Evolutionary conservation across 768 basidiomycete genomes (phyloP), one percentile per base, ranked within the genome.

Genomic region (Tulasnella sp.): DNA sequence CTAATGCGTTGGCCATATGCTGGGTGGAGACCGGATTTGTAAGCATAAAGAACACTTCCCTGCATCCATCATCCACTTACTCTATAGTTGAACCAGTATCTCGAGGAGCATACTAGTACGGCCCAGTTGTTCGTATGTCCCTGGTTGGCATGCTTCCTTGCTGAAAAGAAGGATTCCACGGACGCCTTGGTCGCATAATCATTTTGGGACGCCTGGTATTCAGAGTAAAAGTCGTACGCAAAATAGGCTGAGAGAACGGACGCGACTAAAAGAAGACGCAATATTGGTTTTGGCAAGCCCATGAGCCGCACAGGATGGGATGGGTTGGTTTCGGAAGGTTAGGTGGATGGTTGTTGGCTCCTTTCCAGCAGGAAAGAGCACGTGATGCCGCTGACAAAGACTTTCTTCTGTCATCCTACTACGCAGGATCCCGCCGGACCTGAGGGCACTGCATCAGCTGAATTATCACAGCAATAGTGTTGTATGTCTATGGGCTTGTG

Each of bases 81-180:
- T 64, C 97, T 88, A 84, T 99, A 99, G 85, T 99, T 99, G 89
- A 99, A 99, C 97, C 97, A 98, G 85, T 97, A 97, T 80, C 97
- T 85, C 7, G 96, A 98, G 0, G 98, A 90, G 83, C 94, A 97
- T 5, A 99, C 97, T 48, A 99, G 88, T 7, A 99, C 97, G 1
- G 98, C 98, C 98, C 98, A 99, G 85, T 99, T 99, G 85, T 99
- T 99, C 8, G 97, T 98, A 85, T 98, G 96, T 8, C 87, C 85
- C 28, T 79, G 80, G 42, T 28, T 46, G 18, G 64, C 42, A 48
- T 81, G 64, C 22, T 72, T 69, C 58, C 72, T 48, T 42, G 73
- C 60, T 20, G 80, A 42, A 31, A 80, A 77, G 31, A 72, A 77
- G 24, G 80, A 34, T 64, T 81, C 76, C 11, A 75, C 76, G 6